Evolutionary conservation across 306 rosid species (phyloP).

Genomic region (Myrica gale): DNA sequence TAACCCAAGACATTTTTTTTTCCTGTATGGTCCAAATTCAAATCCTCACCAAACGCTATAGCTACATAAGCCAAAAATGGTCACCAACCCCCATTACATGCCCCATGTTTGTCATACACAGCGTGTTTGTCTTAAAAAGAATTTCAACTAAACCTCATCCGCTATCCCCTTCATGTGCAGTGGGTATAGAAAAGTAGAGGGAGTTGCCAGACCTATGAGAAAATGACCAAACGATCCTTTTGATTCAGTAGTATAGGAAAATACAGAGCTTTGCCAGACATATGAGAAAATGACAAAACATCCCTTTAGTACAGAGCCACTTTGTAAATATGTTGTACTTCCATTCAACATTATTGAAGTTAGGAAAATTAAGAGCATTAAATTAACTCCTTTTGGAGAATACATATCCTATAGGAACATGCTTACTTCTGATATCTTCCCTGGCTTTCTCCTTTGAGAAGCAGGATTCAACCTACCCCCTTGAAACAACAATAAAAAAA

Average conservation of each 20-base stretch:
- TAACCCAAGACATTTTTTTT: neutral
- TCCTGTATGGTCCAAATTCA: neutral
- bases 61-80: slow-evolving; percentile 4
- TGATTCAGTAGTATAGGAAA: too few relatives aligned
- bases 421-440: neutral
- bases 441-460: neutral
- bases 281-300: neutral
- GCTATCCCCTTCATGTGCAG: neutral
- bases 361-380: neutral
- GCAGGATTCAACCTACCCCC: neutral
- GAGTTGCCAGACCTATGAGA: neutral
- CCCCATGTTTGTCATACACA: neutral
- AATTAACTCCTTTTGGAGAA: neutral
- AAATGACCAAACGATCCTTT: too few relatives aligned
- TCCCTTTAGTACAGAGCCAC: neutral
- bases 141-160: slow-evolving; percentile 15
- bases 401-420: neutral
- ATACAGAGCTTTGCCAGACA: neutral
- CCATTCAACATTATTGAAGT: neutral
- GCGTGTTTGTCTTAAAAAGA: neutral
- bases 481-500: neutral
- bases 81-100: neutral
- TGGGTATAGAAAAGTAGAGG: neutral
- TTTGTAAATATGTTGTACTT: neutral
- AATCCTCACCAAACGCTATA: neutral